phyloP scores from a whole-genome alignment of 805 yeast genomes.

The Pichia eremophila region DNA sequence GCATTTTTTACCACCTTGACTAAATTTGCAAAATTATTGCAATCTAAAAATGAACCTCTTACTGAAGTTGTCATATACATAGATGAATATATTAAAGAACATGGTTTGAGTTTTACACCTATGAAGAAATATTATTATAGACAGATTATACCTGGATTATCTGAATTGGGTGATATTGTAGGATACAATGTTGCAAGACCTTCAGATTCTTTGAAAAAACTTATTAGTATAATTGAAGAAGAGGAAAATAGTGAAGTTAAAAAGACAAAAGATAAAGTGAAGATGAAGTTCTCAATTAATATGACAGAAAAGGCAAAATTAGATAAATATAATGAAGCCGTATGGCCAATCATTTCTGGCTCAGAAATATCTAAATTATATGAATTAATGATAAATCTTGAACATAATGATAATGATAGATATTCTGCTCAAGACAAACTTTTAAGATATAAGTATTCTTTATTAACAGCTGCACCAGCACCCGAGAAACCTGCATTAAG shows the following conservation, averaged over 20 bases:
- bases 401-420: slow-evolving; percentile 52
- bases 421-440: slow-evolving; percentile 48
- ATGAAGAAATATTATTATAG: slow-evolving; percentile 40
- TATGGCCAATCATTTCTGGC: slow-evolving; percentile 39
- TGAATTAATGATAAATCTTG: slow-evolving; percentile 44
- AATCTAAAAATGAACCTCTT: slow-evolving; percentile 34
- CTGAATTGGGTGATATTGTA: slow-evolving; percentile 42
- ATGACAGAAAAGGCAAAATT: slow-evolving; percentile 27
- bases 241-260: slow-evolving; percentile 35
- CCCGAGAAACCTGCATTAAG: slow-evolving; percentile 30
- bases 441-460: slow-evolving; percentile 46
- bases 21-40: slow-evolving; percentile 32
- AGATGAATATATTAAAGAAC: slow-evolving; percentile 32
- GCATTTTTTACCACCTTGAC: slow-evolving; percentile 40
- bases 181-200: slow-evolving; percentile 40
- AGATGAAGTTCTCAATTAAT: slow-evolving; percentile 40
- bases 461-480: slow-evolving; percentile 44
- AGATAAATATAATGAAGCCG: slow-evolving; percentile 27
- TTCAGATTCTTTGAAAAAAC: slow-evolving; percentile 34
- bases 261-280: slow-evolving; percentile 34
- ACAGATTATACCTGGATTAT: slow-evolving; percentile 43
- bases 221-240: slow-evolving; percentile 30
- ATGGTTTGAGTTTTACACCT: slow-evolving; percentile 2
- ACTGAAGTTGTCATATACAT: slow-evolving; percentile 43
- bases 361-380: slow-evolving; percentile 49